Evolutionary conservation across 225 moss, liverwort and hornwort genomes (phyloP), one percentile per base, ranked within the genome.

Genomic region (Bryoerythrophyllum caledonicum): DNA sequence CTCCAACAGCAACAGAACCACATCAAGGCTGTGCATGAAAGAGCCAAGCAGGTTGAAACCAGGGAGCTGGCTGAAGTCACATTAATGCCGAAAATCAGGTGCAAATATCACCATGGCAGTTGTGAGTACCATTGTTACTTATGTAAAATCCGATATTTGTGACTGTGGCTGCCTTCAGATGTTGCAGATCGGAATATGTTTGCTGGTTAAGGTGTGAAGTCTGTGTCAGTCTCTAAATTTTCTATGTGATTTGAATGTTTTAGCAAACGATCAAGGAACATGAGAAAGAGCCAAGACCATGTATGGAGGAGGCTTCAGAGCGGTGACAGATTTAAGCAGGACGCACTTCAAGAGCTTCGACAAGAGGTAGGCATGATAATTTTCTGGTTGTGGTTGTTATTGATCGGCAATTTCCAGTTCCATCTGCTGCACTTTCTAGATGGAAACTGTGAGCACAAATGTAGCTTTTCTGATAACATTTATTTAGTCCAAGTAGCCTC

Each of bases 251-350:
- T 19, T 19, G 17, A 1, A 49, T 19, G 48, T 49, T 19, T n/a
- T 17, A 96, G 94, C 90, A 91, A 94, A 83, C 89, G 87, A 83
- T 86, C 94, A 60, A 92, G 86, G 71, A 85, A 91, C 67, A 83
- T 96, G 67, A 87, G 84, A 80, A 83, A 84, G 70, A 80, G 73
- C 53, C 65, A 87, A 52, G 87, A 85, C 44, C 86, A 89, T 75
- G 83, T 92, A 64, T 96, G 94, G 96, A 85, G 79, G 60, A 83
- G 94, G 76, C 88, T 96, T 66, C 92, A 92, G 78, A 70, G 65
- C 19, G 83, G 83, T 56, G 87, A 96, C 78, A 85, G 84, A 60
- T 86, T 89, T 43, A 90, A 88, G 80, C 90, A 87, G 67, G 89
- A 94, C 61, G 86, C 88, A 38, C 69, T 96, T 53, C 94, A 94